These are phyloP conservation scores for Singerocomus rubriflavus DNA, from an alignment of 1,284 basidiomycete genomes.

Conservation along the genomic window DNA sequence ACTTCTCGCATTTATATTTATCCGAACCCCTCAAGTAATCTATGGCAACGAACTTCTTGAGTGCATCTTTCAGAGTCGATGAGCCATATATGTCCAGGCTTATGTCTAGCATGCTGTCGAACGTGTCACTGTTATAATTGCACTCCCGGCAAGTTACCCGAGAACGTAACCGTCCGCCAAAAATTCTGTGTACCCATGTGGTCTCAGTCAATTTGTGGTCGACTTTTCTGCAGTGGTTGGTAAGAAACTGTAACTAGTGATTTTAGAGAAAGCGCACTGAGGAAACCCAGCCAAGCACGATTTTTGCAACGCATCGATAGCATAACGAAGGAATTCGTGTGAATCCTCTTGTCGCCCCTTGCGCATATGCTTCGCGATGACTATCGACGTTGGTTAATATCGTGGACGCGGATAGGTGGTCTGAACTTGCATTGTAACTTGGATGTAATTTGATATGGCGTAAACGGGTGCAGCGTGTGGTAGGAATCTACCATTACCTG, in stretches of 20 bases:
- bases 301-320: constrained; percentile 89
- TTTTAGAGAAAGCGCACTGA: constrained; percentile 48
- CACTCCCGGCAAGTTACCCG: constrained; percentile 90
- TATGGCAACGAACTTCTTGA: constrained; percentile 79
- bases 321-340: constrained; percentile 96
- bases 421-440: constrained; percentile 63
- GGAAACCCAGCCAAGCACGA: constrained; percentile 73
- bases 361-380: constrained; percentile 89
- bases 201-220: constrained; percentile 82
- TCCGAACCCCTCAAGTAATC: constrained; percentile 88
- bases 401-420: background rate
- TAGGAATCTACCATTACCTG: constrained; percentile 53
- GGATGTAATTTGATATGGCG: constrained; percentile 60
- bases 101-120: constrained; percentile 92
- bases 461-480: constrained; percentile 45
- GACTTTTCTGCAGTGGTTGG: constrained; percentile 56
- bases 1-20: constrained; percentile 99
- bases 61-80: constrained; percentile 67
- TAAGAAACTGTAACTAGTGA: constrained; percentile 9
- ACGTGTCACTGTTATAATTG: constrained; percentile 90
- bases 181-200: constrained; percentile 92
- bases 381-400: constrained; percentile 40
- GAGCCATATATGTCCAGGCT: constrained; percentile 81
- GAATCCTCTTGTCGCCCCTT: constrained; percentile 96
- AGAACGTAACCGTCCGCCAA: constrained; percentile 90